Evolutionary conservation across 83 land plant species (phyloP), one percentile per base, ranked within the genome.

Genomic region (Isoetes engelmannii): DNA sequence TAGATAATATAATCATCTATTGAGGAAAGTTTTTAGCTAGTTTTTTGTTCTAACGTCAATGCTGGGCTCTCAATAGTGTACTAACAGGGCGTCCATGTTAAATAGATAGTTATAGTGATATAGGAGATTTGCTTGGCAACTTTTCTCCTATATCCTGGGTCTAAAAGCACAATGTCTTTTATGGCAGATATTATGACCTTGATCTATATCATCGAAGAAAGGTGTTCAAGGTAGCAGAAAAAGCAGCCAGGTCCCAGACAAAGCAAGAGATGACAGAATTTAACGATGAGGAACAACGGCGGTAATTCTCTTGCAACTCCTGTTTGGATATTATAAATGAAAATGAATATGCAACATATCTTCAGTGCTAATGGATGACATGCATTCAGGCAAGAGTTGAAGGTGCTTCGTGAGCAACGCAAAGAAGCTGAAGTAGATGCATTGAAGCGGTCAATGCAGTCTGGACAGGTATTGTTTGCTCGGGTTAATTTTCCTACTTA

Each of bases 261-360:
- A 80, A 81, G 71, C 41, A 56, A 44, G 99, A 95, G 67, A 90
- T 93, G 7, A 95, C 91, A 47, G 82, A 85, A 55, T 95, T 95
- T 71, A 80, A 95, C 79, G 99, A 95, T 78, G 97, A 95, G 71
- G 99, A 95, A 74, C 87, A 85, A 72, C 82, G 97, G 0, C 75
- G 93, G 97, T 95, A 76, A 77, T 75, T 78, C 47, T 58, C 17
- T 3, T 6, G 59, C 41, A 12, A 28, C 1, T 10, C 12, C 13
- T 12, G 41, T 12, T 43, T 46, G n/a, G 1, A 20, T 4, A 12
- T 55, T 69, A 8, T 43, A 13, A 37, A 12, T 12, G 15, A 1
- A 51, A 51, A 12, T 12, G 15, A 51, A 51, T 51, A 51, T 37
- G 10, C 19, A 59, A 12, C 18, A 59, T 59, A 28, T 28, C 37